Evolutionary conservation across 345 rosid species (phyloP).

Genomic region (Salix udensis): DNA sequence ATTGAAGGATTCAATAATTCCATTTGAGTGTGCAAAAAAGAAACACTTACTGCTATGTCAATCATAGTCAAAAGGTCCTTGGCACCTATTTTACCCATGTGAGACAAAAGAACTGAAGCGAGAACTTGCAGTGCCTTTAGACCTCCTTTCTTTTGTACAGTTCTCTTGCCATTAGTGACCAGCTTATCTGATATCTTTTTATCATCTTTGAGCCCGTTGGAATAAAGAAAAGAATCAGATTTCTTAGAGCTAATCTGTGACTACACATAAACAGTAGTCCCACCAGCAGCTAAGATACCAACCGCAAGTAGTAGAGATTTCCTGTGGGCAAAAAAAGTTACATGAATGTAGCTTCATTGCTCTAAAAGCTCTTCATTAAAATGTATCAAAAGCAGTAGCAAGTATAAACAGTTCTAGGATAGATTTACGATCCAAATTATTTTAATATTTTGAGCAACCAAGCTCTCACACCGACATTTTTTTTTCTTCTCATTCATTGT

Average conservation of each 20-base stretch:
- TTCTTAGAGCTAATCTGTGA: constrained; percentile 43
- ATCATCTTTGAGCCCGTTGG: constrained; percentile 49
- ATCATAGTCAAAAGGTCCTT: constrained; percentile 74
- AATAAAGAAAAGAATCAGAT: constrained; percentile 34
- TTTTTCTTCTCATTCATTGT: background rate
- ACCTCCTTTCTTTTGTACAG: constrained; percentile 53
- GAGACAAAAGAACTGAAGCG: constrained; percentile 65
- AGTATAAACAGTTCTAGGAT: background rate
- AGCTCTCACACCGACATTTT: background rate
- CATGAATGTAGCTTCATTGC: background rate
- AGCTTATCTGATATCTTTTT: constrained; percentile 33
- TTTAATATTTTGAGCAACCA: background rate
- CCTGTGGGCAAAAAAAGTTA: constrained; percentile 40
- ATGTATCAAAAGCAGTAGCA: background rate
- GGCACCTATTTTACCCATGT: constrained; percentile 84
- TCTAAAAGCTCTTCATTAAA: background rate
- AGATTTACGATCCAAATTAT: background rate
- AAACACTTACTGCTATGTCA: constrained; percentile 64
- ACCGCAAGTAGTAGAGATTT: constrained; percentile 72
- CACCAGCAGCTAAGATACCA: constrained; percentile 79
- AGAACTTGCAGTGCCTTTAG: constrained; percentile 38
- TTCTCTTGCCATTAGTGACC: constrained; percentile 33
- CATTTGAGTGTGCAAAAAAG: background rate
- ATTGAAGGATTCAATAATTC: background rate
- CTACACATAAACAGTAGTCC: constrained; percentile 70